Evolutionary conservation across 148 eudicot species (phyloP).

Genomic region (Fagopyrum tataricum): DNA sequence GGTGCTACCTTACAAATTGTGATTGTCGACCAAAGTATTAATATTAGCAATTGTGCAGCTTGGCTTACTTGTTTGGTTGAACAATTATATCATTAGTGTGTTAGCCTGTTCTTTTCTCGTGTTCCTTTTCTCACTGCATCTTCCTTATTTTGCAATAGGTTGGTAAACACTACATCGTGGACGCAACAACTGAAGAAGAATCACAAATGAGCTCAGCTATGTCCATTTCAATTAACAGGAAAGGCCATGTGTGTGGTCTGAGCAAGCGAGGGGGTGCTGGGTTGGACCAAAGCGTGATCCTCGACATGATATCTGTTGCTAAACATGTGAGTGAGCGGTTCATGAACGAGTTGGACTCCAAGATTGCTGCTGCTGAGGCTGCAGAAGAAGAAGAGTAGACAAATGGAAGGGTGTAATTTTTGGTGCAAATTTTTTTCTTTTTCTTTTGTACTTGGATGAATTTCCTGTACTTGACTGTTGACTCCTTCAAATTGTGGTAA

Average conservation of each 20-base stretch:
- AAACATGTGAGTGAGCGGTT: conserved; percentile 71
- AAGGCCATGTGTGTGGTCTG: conserved; percentile 69
- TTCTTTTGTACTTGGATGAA: neutral
- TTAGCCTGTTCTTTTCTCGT: neutral
- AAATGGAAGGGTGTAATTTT: neutral
- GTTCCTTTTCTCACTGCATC: neutral
- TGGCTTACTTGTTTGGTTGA: neutral
- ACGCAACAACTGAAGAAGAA: conserved; percentile 88
- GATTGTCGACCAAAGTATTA: neutral
- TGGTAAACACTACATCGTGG: conserved; percentile 83
- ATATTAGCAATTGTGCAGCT: neutral
- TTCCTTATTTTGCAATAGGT: conserved; percentile 32
- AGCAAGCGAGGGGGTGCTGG: conserved; percentile 87
- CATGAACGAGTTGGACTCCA: conserved; percentile 73
- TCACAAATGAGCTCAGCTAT: conserved; percentile 89
- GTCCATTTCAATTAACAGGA: conserved; percentile 63
- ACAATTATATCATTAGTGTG: neutral
- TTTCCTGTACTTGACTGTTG: too few species aligned
- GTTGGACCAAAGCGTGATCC: conserved; percentile 74
- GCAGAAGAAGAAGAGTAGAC: conserved; percentile 27
- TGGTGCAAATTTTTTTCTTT: neutral
- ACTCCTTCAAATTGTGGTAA: too few species aligned
- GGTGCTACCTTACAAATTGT: neutral
- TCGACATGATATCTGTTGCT: conserved; percentile 90
- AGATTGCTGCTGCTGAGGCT: conserved; percentile 75